Evolutionary conservation across 1,284 basidiomycete genomes (phyloP), one percentile per base, ranked within the genome.

Genomic region (Trametes sp.): DNA sequence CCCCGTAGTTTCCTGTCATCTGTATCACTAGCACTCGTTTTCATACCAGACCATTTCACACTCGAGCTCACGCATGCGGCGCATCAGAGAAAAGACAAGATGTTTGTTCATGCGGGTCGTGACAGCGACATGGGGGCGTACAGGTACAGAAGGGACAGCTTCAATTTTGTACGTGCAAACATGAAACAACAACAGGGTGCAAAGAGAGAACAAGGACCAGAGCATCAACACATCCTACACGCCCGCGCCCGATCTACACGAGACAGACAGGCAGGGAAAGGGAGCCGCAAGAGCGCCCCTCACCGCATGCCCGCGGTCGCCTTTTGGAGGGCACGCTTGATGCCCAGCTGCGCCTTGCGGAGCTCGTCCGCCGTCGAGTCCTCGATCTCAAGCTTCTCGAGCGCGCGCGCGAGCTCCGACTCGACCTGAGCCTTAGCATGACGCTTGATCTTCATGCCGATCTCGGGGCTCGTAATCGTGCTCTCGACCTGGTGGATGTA

Each of bases 371-470:
- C 88, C 54, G 92, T 84, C 61, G 94, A 93, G 67, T 95, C 93
- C 83, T 97, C 95, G 68, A 96, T 92, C 86, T 98, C 96, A 74
- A 98, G 85, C 83, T 94, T 94, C 88, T 98, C 96, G 62, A 98
- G 86, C 36, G 96, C 95, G 76, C 95, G 93, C 64, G 96, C 95
- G 67, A 98, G 93, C 84, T 98, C 96, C 72, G 92, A 84, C 85
- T 98, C 96, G 71, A 98, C 93, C 78, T 95, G 93, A 52, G 85
- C 77, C 84, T 95, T 96, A 60, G 95, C 93, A 75, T 95, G 95
- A 70, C 96, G 91, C 88, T 97, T 98, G 79, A 98, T 89, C 84
- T 98, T 98, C 89, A 95, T 92, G 74, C 92, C 92, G 72, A 98
- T 93, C 80, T 98, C 96, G 56, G 96, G 96, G 50, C 91, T 92